A percentile compares a stretch with the other conserved stretches of the same genome.
These are phyloP conservation scores for Orbilia javanica DNA, from an alignment of 2,329 filamentous ascomycete species.

Conservation along the genomic window DNA sequence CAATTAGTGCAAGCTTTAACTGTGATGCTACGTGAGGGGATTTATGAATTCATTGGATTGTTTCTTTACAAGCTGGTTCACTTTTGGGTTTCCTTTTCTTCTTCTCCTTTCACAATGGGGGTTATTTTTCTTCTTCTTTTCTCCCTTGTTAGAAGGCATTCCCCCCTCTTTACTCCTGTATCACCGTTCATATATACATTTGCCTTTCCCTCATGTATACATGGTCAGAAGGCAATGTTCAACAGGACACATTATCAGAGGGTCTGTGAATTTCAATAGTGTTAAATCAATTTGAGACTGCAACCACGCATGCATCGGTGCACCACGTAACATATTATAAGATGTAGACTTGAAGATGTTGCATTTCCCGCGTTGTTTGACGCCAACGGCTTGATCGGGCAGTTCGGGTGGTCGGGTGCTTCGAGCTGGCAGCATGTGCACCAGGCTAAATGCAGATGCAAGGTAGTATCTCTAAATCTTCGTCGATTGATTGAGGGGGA, in stretches of 20 bases:
- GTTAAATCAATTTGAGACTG: neutral
- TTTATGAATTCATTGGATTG: neutral
- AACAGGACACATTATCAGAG: neutral
- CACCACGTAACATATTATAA: too few species aligned
- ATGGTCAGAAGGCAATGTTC: conserved; percentile 9
- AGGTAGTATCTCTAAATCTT: too few species aligned
- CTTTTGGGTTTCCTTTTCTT: neutral
- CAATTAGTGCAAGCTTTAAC: neutral
- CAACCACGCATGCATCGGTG: neutral
- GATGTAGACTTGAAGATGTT: conserved; percentile 1
- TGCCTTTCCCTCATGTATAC: conserved; percentile 14
- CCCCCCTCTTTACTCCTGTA: neutral
- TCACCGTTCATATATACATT: neutral
- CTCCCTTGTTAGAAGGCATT: neutral
- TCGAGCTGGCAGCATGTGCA: neutral
- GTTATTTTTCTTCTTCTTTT: neutral
- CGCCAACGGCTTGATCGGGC: conserved; percentile 1
- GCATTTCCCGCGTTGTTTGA: neutral
- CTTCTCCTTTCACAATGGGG: neutral
- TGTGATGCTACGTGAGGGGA: neutral
- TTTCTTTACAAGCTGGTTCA: neutral
- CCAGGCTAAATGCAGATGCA: neutral
- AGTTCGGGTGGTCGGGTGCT: conserved; percentile 15
- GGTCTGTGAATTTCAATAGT: neutral
- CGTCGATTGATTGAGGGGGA: neutral